Conservation (phyloP, 1,284 basidiomycete genomes). For the Trametes sp. region DNA sequence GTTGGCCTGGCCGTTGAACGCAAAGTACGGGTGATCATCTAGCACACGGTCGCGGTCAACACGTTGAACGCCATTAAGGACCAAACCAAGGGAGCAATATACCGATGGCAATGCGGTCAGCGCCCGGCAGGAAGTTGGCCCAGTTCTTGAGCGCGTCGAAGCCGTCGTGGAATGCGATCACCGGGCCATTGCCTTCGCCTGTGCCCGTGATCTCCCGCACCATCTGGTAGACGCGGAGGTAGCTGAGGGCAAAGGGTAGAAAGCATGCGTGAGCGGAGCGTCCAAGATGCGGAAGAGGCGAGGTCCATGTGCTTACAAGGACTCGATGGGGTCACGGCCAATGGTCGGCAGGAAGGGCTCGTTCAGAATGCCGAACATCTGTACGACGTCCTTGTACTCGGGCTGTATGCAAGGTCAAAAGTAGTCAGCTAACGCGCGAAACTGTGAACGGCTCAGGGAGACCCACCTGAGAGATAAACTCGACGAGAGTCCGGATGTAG, state of each 20-base stretch:
- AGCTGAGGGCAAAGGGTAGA: slow-evolving; percentile 61
- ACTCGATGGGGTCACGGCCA: slow-evolving; percentile 45
- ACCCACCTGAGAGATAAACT: slow-evolving; percentile 64
- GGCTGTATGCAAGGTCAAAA: slow-evolving; percentile 42
- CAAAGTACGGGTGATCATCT: slow-evolving; percentile 54
- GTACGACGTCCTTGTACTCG: slow-evolving; percentile 59
- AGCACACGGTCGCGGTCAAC: slow-evolving; percentile 31
- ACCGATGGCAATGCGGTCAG: slow-evolving; percentile 64
- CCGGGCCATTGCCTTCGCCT: slow-evolving; percentile 63
- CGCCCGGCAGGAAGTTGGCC: slow-evolving; percentile 59
- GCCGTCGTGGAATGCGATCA: slow-evolving; percentile 62
- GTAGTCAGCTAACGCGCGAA: no score
- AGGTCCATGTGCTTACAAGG: slow-evolving; percentile 42
- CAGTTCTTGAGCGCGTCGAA: slow-evolving; percentile 46
- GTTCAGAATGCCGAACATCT: slow-evolving; percentile 54
- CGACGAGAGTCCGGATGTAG: slow-evolving; percentile 61
- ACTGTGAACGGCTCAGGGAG: not conserved
- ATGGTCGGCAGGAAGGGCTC: slow-evolving; percentile 50
- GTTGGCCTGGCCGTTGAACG: slow-evolving; percentile 48
- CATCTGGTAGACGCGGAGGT: slow-evolving; percentile 62
- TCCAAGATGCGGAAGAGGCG: not conserved
- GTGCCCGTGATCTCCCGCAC: slow-evolving; percentile 64
- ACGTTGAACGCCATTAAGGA: not conserved
- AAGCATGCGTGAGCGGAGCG: slow-evolving; percentile 29
- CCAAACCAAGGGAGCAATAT: slow-evolving; percentile 49